Base-by-base conservation (phyloP, 306 rosid genomes). In the Dalbergia cochinchinensis region DNA sequence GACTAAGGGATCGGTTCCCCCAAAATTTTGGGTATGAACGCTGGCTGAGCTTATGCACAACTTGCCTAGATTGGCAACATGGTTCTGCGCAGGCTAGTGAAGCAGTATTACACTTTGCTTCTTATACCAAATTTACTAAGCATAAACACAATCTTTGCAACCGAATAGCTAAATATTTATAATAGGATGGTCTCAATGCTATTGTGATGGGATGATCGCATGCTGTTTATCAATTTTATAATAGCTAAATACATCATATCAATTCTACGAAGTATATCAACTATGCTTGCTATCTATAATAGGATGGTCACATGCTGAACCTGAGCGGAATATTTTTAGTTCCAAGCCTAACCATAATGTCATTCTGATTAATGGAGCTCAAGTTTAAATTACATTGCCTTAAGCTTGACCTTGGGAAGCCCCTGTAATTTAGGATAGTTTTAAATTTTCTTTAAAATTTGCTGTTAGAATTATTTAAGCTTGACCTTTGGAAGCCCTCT, bases 331-430 rank as follows among this genome's bases (percentile, higher is more conserved):
- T 61, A 7, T 61, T 74, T 44, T 61, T 42, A 5, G 26, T 31
- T n/a, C 14, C 15, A 44, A 42, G 67, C 59, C 78, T 41, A 72
- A 42, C 31, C 60, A 57, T n/a, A 41, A 4, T 72, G 53, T 53
- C 51, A 34, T 54, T 71, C 7, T 5, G 6, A 14, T 16, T 53
- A 70, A 8, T 10, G 20, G 68, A 61, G 35, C 16, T 76, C 73
- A 18, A 22, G 57, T 10, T 54, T 34, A 22, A n/a, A 68, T 67
- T 22, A 37, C 31, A 26, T 26, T 26, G 31, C 7, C 41, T 6
- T 7, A 37, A 37, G 5, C 7, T 37, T 5, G 41, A 37, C 41
- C n/a, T 45, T n/a, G 31, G 48, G 53, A 72, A 47, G 33, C 13
- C 15, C 75, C 14, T 0, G 31, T 11, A 20, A 26, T 16, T 53